Conservation (phyloP, 306 rosid genomes). For the Acacia crassicarpa region DNA sequence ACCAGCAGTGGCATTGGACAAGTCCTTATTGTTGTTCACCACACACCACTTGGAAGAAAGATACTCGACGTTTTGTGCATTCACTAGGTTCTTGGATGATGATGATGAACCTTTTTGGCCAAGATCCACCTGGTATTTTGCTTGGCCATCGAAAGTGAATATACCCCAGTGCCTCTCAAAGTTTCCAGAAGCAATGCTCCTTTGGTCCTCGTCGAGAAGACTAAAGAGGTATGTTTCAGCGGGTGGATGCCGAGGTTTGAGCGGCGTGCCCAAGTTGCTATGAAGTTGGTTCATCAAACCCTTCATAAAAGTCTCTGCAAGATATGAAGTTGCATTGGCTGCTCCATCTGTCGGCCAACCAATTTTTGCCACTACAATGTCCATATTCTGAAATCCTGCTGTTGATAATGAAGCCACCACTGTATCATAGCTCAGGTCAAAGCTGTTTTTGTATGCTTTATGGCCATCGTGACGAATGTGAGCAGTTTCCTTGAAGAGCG, state of each 20-base stretch:
- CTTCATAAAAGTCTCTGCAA: constrained; percentile 76
- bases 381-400: constrained; percentile 64
- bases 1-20: constrained; percentile 62
- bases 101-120: constrained; percentile 49
- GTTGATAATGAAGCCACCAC: constrained; percentile 55
- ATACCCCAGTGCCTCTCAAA: constrained; percentile 95
- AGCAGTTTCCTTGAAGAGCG: constrained; percentile 70
- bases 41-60: constrained; percentile 90
- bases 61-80: constrained; percentile 80
- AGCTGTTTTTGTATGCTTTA: constrained; percentile 74
- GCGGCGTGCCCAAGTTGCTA: constrained; percentile 69
- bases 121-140: constrained; percentile 72
- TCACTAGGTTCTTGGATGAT: constrained; percentile 47
- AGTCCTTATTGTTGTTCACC: constrained; percentile 77
- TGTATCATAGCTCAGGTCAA: constrained; percentile 74
- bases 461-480: constrained; percentile 59
- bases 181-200: constrained; percentile 63
- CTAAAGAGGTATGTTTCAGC: constrained; percentile 63
- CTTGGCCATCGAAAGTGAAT: constrained; percentile 95
- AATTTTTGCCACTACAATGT: constrained; percentile 73
- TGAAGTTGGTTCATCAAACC: constrained; percentile 69
- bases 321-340: constrained; percentile 55
- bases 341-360: constrained; percentile 99
- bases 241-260: constrained; percentile 62
- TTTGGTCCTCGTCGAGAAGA: constrained; percentile 88